Conservation (phyloP, 2,329 filamentous ascomycete species). For the Paraphoma sp. region DNA sequence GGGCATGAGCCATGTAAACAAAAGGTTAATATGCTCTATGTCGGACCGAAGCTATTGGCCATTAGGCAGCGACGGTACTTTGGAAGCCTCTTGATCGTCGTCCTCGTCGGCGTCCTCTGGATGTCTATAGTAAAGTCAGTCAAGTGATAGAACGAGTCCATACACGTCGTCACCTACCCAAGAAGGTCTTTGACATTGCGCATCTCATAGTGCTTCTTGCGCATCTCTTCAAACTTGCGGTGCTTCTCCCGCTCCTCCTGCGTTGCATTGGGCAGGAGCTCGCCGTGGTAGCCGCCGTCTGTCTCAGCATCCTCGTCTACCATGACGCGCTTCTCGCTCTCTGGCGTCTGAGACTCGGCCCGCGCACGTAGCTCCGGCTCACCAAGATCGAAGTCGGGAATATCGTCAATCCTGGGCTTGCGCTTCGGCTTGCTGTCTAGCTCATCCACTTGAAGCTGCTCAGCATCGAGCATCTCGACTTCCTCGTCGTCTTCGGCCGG, state of each 20-base stretch:
- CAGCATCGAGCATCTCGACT: conserved; percentile 68
- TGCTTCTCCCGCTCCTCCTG: conserved; percentile 89
- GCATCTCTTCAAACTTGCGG: conserved; percentile 83
- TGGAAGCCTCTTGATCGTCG: conserved; percentile 24
- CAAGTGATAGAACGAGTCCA: not conserved
- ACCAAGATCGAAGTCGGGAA: conserved; percentile 88
- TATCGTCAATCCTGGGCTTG: conserved; percentile 70
- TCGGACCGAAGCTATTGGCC: conserved; percentile 18
- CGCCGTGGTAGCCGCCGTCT: conserved; percentile 60
- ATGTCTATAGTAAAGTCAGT: conserved; percentile 23
- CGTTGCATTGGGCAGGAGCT: conserved; percentile 61
- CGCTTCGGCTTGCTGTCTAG: conserved; percentile 61
- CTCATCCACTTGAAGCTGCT: conserved; percentile 73
- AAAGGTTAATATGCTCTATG: not conserved
- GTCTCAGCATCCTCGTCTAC: conserved; percentile 64
- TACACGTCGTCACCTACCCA: conserved; percentile 59
- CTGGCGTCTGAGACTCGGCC: conserved; percentile 44
- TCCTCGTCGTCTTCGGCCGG: conserved; percentile 86
- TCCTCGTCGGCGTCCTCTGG: conserved; percentile 29
- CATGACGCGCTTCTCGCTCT: conserved; percentile 78
- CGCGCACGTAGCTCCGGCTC: conserved; percentile 74
- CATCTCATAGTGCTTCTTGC: conserved; percentile 99
- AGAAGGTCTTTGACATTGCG: conserved; percentile 87
- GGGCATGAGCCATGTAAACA: not conserved
- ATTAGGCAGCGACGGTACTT: conserved; percentile 23